phyloP scores from a whole-genome alignment of 805 yeast species.

The Cyberlindnera japonica region DNA sequence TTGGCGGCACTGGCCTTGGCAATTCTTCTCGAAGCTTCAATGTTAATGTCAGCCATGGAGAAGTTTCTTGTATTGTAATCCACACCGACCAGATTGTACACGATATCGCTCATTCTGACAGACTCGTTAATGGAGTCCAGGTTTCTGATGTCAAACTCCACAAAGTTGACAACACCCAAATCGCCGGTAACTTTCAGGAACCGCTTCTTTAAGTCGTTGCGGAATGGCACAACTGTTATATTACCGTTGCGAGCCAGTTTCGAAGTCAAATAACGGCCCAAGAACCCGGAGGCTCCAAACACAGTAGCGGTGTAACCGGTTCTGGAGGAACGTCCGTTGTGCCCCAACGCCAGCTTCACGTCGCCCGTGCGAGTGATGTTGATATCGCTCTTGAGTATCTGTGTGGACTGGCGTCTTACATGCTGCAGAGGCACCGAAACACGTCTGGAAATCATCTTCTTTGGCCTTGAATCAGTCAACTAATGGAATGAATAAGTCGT shows the following conservation, averaged over 20 bases:
- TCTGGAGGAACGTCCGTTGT: conserved; percentile 81
- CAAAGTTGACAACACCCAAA: conserved; percentile 79
- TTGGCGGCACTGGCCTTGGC: conserved; percentile 67
- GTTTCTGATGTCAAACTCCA: conserved; percentile 81
- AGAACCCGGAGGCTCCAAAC: conserved; percentile 76
- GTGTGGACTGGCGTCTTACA: conserved; percentile 21
- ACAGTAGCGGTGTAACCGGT: conserved; percentile 88
- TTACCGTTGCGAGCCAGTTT: conserved; percentile 84
- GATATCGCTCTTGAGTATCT: conserved; percentile 48
- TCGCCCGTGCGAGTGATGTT: conserved; percentile 74
- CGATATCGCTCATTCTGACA: conserved; percentile 78
- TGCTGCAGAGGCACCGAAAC: conserved; percentile 2
- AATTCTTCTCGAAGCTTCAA: conserved; percentile 74
- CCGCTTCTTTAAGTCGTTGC: conserved; percentile 75
- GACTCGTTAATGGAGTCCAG: conserved; percentile 69
- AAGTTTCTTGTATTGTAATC: conserved; percentile 77
- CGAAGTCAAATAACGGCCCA: conserved; percentile 69
- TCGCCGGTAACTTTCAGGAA: conserved; percentile 82
- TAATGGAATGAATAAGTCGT: too few species aligned
- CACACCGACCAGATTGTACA: conserved; percentile 74
- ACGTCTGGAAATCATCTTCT: conserved; percentile 9
- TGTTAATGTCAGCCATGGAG: conserved; percentile 77
- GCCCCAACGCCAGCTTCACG: conserved; percentile 64
- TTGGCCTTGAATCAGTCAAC: too few species aligned
- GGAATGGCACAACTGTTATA: conserved; percentile 67